phyloP scores from a whole-genome alignment of 345 rosid species.

The Melastoma malabathricum region DNA sequence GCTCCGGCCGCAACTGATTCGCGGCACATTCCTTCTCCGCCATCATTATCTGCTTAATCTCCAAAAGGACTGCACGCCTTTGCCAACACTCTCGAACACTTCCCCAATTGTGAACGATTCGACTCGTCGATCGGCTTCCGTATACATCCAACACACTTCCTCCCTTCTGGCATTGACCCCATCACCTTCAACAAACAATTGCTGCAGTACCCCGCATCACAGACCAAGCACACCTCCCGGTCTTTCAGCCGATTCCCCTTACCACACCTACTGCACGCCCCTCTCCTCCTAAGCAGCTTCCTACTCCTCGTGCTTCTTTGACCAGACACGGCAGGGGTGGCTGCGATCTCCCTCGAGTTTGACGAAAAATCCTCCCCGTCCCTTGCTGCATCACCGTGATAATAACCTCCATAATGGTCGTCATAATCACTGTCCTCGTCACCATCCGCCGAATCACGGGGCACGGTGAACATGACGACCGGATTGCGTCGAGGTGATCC shows the following conservation, averaged over 20 bases:
- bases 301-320: neutral
- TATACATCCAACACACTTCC: conserved; percentile 54
- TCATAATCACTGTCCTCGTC: conserved; percentile 7
- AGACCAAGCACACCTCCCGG: conserved; percentile 43
- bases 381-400: too few species aligned
- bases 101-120: conserved; percentile 31
- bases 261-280: conserved; percentile 36
- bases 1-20: conserved; percentile 56
- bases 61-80: conserved; percentile 33
- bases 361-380: conserved; percentile 12
- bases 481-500: conserved; percentile 25
- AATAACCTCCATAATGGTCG: too few species aligned
- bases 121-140: conserved; percentile 41
- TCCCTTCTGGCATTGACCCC: conserved; percentile 75
- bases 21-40: conserved; percentile 50
- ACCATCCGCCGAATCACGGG: conserved; percentile 19
- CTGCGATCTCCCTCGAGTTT: conserved; percentile 5
- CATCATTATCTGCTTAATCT: conserved; percentile 45
- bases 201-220: conserved; percentile 43
- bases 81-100: conserved; percentile 30
- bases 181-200: conserved; percentile 53
- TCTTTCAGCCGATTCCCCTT: conserved; percentile 30
- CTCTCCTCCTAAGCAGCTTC: conserved; percentile 12
- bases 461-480: conserved; percentile 26
- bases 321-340: neutral